Evolutionary conservation across 176 grass and related monocot species (phyloP).

Genomic region (Carex cristatella): DNA sequence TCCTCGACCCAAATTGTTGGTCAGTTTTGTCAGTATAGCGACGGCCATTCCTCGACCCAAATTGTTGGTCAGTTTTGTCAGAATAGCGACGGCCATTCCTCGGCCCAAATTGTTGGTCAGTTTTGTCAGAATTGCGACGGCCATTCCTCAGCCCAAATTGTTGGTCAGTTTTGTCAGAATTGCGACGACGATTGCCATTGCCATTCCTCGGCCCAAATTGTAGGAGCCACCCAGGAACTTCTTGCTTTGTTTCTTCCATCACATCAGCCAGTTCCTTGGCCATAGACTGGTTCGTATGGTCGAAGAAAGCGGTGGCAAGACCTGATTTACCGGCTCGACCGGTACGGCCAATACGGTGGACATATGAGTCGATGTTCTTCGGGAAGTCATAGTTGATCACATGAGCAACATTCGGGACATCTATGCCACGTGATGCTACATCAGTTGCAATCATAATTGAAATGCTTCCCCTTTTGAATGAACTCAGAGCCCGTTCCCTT

Average conservation of each 20-base stretch:
- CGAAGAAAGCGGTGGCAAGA: conserved; percentile 67
- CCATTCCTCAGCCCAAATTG: no score
- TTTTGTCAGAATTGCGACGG: not conserved
- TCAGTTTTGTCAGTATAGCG: not conserved
- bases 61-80: not conserved
- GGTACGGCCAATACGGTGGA: conserved; percentile 82
- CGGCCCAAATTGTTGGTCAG: not conserved
- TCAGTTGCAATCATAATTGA: conserved; percentile 76
- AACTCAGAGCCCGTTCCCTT: conserved; percentile 52
- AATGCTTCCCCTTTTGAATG: conserved; percentile 55
- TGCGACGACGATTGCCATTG: not conserved
- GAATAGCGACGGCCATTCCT: conserved; percentile 27
- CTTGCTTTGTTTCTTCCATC: conserved; percentile 62
- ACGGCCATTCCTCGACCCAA: conserved; percentile 15
- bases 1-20: not conserved
- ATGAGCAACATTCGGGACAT: conserved; percentile 75
- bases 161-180: no score
- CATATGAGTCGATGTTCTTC: conserved; percentile 61
- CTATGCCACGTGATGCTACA: conserved; percentile 61
- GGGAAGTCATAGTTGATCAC: conserved; percentile 87
- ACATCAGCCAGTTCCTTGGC: conserved; percentile 47
- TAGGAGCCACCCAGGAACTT: conserved; percentile 50
- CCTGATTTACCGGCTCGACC: conserved; percentile 74
- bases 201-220: conserved; percentile 23
- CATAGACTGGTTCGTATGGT: conserved; percentile 32